Conservation (phyloP, 495 filamentous ascomycete species). For the Penicillium coprophilum region DNA sequence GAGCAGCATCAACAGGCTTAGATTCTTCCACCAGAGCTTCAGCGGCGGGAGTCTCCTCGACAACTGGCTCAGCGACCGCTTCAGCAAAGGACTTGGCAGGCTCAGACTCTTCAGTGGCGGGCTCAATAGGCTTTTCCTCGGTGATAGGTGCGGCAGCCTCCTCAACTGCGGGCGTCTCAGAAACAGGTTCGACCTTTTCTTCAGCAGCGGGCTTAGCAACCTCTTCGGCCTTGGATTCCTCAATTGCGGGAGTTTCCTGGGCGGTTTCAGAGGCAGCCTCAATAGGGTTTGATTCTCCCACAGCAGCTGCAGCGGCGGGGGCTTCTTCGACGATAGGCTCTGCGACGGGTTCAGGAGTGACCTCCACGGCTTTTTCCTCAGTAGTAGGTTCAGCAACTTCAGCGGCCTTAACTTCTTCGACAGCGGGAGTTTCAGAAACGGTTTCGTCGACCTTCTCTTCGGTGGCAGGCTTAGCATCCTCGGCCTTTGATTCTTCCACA, state of each 20-base stretch:
- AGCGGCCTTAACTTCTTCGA: conserved; percentile 3
- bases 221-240: conserved; percentile 18
- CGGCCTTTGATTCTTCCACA: neutral
- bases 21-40: neutral
- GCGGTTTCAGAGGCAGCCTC: neutral
- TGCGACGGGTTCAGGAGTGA: neutral
- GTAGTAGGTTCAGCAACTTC: neutral
- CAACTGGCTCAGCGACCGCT: neutral
- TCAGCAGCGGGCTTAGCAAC: conserved; percentile 5
- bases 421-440: conserved; percentile 10
- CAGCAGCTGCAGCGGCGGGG: neutral
- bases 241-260: conserved; percentile 13
- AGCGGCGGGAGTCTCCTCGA: neutral
- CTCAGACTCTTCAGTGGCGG: neutral
- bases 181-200: conserved; percentile 3
- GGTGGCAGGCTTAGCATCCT: conserved; percentile 7
- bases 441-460: conserved; percentile 1
- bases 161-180: conserved; percentile 4
- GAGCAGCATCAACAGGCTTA: neutral
- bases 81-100: neutral
- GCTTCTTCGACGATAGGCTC: neutral
- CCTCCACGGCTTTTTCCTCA: conserved; percentile 2
- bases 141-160: conserved; percentile 8
- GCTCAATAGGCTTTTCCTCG: conserved; percentile 18
- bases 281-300: neutral